These are phyloP conservation scores for Cordyceps militaris DNA, from an alignment of 2,329 filamentous ascomycete genomes.

Conservation along the genomic window DNA sequence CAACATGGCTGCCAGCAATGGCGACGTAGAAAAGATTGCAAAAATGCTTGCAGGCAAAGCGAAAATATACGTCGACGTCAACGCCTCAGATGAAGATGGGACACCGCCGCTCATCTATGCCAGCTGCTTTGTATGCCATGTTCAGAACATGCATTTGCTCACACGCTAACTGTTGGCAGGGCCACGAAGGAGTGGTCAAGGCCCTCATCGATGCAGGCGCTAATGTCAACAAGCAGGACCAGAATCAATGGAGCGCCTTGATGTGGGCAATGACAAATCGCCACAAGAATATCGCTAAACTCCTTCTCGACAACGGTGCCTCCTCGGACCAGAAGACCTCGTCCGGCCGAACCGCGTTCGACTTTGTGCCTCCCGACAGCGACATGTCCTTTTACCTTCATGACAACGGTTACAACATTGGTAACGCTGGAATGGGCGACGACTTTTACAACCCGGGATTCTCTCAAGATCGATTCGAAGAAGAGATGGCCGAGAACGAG, in stretches of 20 bases:
- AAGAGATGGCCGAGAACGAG: conserved; percentile 95
- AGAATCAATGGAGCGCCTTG: conserved; percentile 92
- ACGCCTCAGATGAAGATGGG: conserved; percentile 86
- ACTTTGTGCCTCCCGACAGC: conserved; percentile 91
- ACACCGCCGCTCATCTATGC: conserved; percentile 96
- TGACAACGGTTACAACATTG: conserved; percentile 87
- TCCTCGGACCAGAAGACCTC: conserved; percentile 95
- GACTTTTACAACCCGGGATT: conserved; percentile 94
- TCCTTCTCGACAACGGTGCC: conserved; percentile 84
- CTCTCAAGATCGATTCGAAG: conserved; percentile 88
- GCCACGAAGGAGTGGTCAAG: conserved; percentile 82
- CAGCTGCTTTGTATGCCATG: conserved; percentile 75
- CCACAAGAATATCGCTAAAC: conserved; percentile 92
- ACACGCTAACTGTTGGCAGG: conserved; percentile 38
- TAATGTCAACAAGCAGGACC: conserved; percentile 87
- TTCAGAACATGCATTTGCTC: not conserved
- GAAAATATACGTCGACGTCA: conserved; percentile 71
- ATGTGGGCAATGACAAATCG: conserved; percentile 99
- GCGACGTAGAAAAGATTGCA: conserved; percentile 74
- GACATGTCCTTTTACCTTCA: conserved; percentile 95
- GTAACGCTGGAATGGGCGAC: conserved; percentile 69
- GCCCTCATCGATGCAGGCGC: conserved; percentile 79
- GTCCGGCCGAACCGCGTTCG: conserved; percentile 85
- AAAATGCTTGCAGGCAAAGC: conserved; percentile 69
- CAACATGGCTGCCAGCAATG: conserved; percentile 94